Conservation (phyloP, 2,329 filamentous ascomycete genomes). For the Epichloe coenophiala region DNA sequence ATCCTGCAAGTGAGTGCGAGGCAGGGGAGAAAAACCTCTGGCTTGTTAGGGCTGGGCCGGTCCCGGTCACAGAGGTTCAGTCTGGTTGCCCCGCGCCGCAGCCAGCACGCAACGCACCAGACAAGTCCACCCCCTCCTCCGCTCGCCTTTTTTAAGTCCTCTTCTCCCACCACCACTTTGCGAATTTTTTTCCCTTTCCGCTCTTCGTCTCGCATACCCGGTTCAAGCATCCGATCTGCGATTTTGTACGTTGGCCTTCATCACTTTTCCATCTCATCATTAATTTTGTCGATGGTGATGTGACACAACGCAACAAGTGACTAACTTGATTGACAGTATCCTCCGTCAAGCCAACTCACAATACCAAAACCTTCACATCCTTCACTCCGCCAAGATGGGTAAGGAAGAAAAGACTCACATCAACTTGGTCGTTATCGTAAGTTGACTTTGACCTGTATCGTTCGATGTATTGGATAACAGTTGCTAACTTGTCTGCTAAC, state of each 20-base stretch:
- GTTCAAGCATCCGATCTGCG: conserved; percentile 31
- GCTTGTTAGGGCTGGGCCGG: conserved; percentile 22
- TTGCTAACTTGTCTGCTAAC: conserved; percentile 9
- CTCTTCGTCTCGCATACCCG: conserved; percentile 31
- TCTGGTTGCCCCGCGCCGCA: conserved; percentile 22
- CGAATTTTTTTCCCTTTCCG: conserved; percentile 22
- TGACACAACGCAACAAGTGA: not conserved
- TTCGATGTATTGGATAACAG: not conserved
- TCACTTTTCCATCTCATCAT: not conserved
- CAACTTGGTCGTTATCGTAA: conserved; percentile 90
- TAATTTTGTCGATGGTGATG: conserved; percentile 1
- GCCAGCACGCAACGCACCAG: conserved; percentile 9
- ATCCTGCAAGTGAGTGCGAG: conserved; percentile 6
- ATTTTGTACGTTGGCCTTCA: conserved; percentile 20
- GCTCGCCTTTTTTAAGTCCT: conserved; percentile 23
- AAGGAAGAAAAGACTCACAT: conserved; percentile 94
- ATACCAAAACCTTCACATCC: conserved; percentile 2
- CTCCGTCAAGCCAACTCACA: conserved; percentile 6
- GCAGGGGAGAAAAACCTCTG: conserved; percentile 14
- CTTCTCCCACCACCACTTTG: conserved; percentile 23
- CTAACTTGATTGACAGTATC: conserved; percentile 3
- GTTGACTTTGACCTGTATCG: conserved; percentile 10
- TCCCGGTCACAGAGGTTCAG: conserved; percentile 1
- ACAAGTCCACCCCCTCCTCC: conserved; percentile 16
- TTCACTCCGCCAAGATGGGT: conserved; percentile 27